phyloP scores from a whole-genome alignment of 176 grass and related monocot species.

The Oryza brachyantha region DNA sequence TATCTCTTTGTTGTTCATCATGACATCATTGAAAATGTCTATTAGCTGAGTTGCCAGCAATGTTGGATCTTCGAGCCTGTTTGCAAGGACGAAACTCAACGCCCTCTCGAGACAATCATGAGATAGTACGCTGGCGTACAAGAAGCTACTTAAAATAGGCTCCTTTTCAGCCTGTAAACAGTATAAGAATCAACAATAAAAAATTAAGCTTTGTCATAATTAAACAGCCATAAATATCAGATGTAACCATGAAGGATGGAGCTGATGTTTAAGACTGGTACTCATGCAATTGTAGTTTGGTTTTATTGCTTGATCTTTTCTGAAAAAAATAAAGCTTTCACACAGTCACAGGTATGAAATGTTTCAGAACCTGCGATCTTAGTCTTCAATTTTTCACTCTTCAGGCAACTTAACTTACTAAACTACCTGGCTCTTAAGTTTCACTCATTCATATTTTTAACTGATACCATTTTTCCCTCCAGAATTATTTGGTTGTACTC shows the following conservation, averaged over 20 bases:
- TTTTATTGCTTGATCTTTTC: background rate
- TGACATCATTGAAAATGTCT: conserved; percentile 93
- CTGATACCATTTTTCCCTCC: background rate
- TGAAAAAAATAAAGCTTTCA: background rate
- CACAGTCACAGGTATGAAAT: background rate
- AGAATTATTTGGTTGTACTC: conserved; percentile 11
- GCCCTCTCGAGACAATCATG: conserved; percentile 83
- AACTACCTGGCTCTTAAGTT: background rate
- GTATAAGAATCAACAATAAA: background rate
- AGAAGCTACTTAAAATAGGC: conserved; percentile 93
- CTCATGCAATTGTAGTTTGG: background rate
- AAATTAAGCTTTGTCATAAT: background rate
- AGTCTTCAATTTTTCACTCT: background rate
- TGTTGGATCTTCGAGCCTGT: conserved; percentile 90
- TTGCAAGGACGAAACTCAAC: conserved; percentile 84
- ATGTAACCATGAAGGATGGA: background rate
- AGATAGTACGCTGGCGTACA: conserved; percentile 88
- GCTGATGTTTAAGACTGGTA: background rate
- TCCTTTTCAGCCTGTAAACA: conserved; percentile 85
- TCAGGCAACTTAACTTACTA: background rate
- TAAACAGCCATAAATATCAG: background rate
- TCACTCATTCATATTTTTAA: background rate
- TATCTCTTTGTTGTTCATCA: conserved; percentile 81
- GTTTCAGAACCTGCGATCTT: background rate
- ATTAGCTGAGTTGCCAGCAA: conserved; percentile 91